Percentiles rank a stretch among this genome's conserved stretches.
These are phyloP conservation scores for Heliosperma pusillum DNA, from an alignment of 148 eudicot genomes.

Conservation along the genomic window DNA sequence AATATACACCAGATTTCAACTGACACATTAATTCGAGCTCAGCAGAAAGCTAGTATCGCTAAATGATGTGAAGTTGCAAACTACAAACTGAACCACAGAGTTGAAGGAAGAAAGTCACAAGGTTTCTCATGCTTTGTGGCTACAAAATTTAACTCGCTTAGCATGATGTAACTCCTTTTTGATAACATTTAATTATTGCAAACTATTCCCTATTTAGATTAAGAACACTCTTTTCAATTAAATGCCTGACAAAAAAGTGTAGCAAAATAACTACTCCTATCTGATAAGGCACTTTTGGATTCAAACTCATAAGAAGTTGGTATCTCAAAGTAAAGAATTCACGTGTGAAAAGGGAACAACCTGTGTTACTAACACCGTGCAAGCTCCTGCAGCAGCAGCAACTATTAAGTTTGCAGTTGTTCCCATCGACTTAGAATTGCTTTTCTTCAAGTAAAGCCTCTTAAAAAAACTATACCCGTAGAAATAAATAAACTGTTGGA, in stretches of 20 bases:
- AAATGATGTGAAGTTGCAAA: neutral
- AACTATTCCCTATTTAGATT: too few relatives aligned
- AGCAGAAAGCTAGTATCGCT: too few relatives aligned
- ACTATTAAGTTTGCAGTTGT: slow-evolving; percentile 77
- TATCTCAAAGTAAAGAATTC: neutral
- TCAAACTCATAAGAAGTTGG: neutral
- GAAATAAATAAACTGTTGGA: slow-evolving; percentile 78
- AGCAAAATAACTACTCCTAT: too few relatives aligned
- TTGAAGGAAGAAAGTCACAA: neutral
- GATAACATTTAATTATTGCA: neutral
- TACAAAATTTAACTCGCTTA: neutral
- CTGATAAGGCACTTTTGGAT: too few relatives aligned
- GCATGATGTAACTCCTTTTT: neutral
- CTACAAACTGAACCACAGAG: neutral
- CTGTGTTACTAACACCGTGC: slow-evolving; percentile 79
- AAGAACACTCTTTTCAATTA: too few relatives aligned
- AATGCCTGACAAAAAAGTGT: too few relatives aligned
- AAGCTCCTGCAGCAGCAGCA: slow-evolving; percentile 92
- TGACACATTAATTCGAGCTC: neutral
- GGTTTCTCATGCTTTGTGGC: neutral
- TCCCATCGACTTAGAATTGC: slow-evolving; percentile 67
- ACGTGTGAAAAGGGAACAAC: slow-evolving; percentile 30
- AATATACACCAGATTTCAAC: neutral
- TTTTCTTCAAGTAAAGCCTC: slow-evolving; percentile 72
- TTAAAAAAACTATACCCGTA: slow-evolving; percentile 92